A percentile compares a stretch with the other conserved stretches of the same genome.
Conservation (phyloP, 2,329 filamentous ascomycete species). For the Bipolaris cookei region DNA sequence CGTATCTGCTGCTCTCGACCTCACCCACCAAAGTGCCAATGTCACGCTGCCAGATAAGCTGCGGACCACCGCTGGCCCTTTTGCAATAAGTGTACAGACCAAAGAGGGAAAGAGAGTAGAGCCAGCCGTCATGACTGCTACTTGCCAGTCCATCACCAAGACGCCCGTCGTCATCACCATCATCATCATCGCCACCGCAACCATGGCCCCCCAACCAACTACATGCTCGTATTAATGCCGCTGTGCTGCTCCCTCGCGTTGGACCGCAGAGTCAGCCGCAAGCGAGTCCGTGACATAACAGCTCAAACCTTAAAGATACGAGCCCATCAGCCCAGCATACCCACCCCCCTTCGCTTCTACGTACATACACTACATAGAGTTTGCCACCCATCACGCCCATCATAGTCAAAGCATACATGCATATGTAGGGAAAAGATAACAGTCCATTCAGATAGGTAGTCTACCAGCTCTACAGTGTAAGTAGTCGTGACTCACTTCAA, state of each 20-base stretch:
- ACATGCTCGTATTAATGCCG: background rate
- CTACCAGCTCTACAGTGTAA: background rate
- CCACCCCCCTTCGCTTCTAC: too few relatives aligned
- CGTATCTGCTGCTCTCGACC: background rate
- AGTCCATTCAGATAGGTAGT: constrained; percentile 1
- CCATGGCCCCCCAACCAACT: too few relatives aligned
- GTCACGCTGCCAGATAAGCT: background rate
- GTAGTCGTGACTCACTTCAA: constrained; percentile 18
- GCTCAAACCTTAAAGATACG: background rate
- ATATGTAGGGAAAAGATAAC: too few relatives aligned
- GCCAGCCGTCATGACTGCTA: too few relatives aligned
- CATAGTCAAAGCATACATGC: too few relatives aligned
- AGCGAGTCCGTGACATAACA: background rate
- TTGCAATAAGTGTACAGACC: too few relatives aligned
- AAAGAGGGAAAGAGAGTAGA: too few relatives aligned
- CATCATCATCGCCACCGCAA: too few relatives aligned
- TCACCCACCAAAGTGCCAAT: background rate
- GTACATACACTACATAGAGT: background rate
- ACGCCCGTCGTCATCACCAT: too few relatives aligned
- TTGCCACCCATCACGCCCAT: too few relatives aligned
- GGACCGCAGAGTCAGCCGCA: background rate
- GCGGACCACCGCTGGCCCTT: background rate
- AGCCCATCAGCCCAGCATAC: background rate
- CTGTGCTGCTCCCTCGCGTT: background rate
- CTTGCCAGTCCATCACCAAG: too few relatives aligned